Percentiles rank a stretch among this genome's conserved stretches.
Conservation (phyloP, 1,284 basidiomycete genomes). For the Tilletiaria anomala region DNA sequence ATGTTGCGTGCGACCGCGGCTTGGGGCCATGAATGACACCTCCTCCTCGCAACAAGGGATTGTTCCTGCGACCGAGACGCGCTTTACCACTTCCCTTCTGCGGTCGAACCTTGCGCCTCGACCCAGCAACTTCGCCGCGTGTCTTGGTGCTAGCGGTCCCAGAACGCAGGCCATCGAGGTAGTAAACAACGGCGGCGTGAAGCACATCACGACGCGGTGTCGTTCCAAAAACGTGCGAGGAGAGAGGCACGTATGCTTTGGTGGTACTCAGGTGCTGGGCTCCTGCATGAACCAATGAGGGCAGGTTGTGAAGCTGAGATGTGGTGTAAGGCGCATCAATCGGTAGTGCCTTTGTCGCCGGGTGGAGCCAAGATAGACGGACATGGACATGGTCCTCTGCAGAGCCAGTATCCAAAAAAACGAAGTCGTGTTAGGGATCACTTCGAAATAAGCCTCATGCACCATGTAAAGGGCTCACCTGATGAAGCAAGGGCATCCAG, state of each 20-base stretch:
- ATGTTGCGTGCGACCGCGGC: slow-evolving; percentile 77
- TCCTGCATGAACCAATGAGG: background rate
- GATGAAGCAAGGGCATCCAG: too few relatives aligned
- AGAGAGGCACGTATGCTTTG: slow-evolving; percentile 54
- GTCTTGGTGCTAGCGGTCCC: slow-evolving; percentile 85
- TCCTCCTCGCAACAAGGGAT: slow-evolving; percentile 79
- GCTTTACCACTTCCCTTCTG: slow-evolving; percentile 87
- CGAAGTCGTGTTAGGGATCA: too few relatives aligned
- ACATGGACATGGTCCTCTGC: slow-evolving; percentile 15
- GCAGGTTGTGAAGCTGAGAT: slow-evolving; percentile 28
- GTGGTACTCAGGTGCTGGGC: background rate
- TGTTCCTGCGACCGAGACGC: slow-evolving; percentile 73
- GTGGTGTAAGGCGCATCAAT: slow-evolving; percentile 4
- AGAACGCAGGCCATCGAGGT: slow-evolving; percentile 72
- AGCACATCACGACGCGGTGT: slow-evolving; percentile 80
- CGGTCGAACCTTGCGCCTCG: slow-evolving; percentile 68
- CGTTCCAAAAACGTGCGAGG: slow-evolving; percentile 64
- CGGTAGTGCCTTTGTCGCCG: slow-evolving; percentile 4
- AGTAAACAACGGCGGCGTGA: slow-evolving; percentile 78
- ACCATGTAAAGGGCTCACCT: too few relatives aligned
- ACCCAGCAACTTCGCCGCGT: slow-evolving; percentile 73
- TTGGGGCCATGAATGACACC: slow-evolving; percentile 80
- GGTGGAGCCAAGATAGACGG: slow-evolving; percentile 12
- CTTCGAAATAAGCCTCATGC: too few relatives aligned
- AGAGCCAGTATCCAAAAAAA: too few relatives aligned